Conservation (phyloP, 1,139 yeast species). For the Lodderomyces elongisporus region DNA sequence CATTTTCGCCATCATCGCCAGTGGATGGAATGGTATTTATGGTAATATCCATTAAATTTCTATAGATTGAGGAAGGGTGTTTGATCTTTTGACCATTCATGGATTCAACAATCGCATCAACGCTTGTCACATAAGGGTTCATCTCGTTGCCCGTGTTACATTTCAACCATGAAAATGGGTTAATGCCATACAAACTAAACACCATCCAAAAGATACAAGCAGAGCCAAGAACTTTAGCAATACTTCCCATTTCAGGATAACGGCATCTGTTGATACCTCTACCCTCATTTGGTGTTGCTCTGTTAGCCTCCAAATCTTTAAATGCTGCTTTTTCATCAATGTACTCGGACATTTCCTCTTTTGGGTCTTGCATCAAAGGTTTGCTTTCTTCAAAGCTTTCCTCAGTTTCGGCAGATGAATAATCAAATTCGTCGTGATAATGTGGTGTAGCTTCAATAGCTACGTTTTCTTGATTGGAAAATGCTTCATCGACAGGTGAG, state of each 20-base stretch:
- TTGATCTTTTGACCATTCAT: constrained; percentile 5
- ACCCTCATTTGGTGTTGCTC: not conserved
- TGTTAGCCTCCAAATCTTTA: constrained; percentile 4
- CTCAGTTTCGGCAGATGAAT: not conserved
- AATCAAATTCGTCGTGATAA: not conserved
- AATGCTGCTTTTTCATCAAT: not conserved
- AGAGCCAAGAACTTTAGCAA: not conserved
- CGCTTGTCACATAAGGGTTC: not conserved
- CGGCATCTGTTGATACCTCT: not conserved
- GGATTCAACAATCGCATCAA: constrained; percentile 3
- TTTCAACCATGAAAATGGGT: not conserved
- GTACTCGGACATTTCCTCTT: too few species aligned
- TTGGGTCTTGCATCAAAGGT: too few species aligned
- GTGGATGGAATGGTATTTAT: not conserved
- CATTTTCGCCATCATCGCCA: not conserved
- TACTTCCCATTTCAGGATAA: not conserved
- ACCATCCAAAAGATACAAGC: not conserved
- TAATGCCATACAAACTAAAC: not conserved
- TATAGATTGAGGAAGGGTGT: constrained; percentile 6
- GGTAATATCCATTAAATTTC: constrained; percentile 6
- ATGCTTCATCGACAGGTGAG: not conserved
- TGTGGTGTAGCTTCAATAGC: not conserved
- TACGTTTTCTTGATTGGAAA: not conserved
- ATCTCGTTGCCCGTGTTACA: not conserved
- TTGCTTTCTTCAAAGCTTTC: not conserved